These are phyloP conservation scores for Suhomyces maxii DNA, from an alignment of 1,139 yeast species.

Conservation along the genomic window DNA sequence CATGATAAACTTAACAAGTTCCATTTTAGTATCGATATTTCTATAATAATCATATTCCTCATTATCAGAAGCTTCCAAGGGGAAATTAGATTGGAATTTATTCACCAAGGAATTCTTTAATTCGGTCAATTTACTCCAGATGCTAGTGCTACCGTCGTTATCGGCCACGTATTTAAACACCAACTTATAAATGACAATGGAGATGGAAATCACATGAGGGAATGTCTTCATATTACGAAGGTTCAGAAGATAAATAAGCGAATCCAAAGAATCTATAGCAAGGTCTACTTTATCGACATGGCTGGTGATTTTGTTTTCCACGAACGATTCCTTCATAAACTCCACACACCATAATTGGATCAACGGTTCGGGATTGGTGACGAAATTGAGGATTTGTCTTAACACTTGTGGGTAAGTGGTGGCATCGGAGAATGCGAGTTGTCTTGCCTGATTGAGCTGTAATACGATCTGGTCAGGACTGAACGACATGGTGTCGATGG, in stretches of 20 bases:
- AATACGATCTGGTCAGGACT: slow-evolving; percentile 24
- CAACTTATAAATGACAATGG: slow-evolving; percentile 37
- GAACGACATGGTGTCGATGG: slow-evolving; percentile 12
- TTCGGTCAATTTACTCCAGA: slow-evolving; percentile 45
- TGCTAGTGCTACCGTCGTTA: slow-evolving; percentile 43
- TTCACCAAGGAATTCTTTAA: slow-evolving; percentile 38
- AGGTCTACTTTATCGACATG: slow-evolving; percentile 40
- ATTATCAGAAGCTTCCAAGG: slow-evolving; percentile 46
- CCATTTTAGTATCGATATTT: slow-evolving; percentile 58
- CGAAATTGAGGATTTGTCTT: slow-evolving; percentile 50
- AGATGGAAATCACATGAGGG: slow-evolving; percentile 34
- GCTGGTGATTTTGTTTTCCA: slow-evolving; percentile 17
- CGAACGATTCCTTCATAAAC: slow-evolving; percentile 47
- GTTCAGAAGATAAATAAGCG: slow-evolving; percentile 30
- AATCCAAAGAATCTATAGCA: slow-evolving; percentile 42
- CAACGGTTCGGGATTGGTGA: slow-evolving; percentile 30
- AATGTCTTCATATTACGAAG: slow-evolving; percentile 32
- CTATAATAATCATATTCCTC: slow-evolving; percentile 50
- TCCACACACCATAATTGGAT: slow-evolving; percentile 49
- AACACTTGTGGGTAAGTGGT: slow-evolving; percentile 54
- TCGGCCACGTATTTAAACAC: slow-evolving; percentile 46
- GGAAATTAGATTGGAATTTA: slow-evolving; percentile 33
- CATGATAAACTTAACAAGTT: slow-evolving; percentile 71
- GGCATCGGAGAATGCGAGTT: slow-evolving; percentile 47
- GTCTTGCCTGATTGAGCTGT: slow-evolving; percentile 53